Conservation (phyloP, 495 filamentous ascomycete species). For the Penicillium tannophilum region DNA sequence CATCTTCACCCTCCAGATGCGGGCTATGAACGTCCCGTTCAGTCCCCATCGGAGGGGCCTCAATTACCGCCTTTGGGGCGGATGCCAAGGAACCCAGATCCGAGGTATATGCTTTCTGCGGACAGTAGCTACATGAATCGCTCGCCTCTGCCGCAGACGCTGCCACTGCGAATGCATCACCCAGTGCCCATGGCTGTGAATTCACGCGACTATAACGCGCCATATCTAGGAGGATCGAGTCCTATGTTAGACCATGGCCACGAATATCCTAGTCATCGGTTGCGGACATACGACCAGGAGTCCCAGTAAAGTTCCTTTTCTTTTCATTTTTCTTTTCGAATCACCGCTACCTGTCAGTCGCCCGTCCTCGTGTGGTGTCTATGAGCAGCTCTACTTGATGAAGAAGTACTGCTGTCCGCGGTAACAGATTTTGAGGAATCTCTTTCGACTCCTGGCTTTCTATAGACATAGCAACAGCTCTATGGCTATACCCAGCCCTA, state of each 20-base stretch:
- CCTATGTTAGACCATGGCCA: constrained; percentile 25
- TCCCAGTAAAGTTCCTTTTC: constrained; percentile 43
- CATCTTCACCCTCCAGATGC: constrained; percentile 15
- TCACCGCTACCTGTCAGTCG: constrained; percentile 23
- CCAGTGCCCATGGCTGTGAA: constrained; percentile 19
- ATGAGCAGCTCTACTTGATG: constrained; percentile 1
- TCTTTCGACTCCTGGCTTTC: constrained; percentile 6
- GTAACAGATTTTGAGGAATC: neutral
- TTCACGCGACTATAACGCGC: constrained; percentile 18
- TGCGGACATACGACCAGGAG: constrained; percentile 39
- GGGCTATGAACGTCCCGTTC: constrained; percentile 23
- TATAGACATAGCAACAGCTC: constrained; percentile 39
- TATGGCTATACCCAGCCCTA: constrained; percentile 37
- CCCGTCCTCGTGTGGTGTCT: constrained; percentile 20
- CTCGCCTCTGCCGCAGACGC: constrained; percentile 25
- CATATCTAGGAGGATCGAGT: constrained; percentile 31
- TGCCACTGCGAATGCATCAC: constrained; percentile 21
- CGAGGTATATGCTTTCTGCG: constrained; percentile 30
- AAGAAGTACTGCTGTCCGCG: neutral
- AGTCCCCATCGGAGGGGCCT: constrained; percentile 17
- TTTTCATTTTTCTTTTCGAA: constrained; percentile 19
- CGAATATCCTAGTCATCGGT: constrained; percentile 29
- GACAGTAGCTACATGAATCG: constrained; percentile 24
- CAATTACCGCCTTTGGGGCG: constrained; percentile 22
- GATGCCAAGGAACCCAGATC: constrained; percentile 25